A percentile compares a stretch with the other conserved stretches of the same genome.
phyloP scores from a whole-genome alignment of 345 rosid species.

The Acer negundo region DNA sequence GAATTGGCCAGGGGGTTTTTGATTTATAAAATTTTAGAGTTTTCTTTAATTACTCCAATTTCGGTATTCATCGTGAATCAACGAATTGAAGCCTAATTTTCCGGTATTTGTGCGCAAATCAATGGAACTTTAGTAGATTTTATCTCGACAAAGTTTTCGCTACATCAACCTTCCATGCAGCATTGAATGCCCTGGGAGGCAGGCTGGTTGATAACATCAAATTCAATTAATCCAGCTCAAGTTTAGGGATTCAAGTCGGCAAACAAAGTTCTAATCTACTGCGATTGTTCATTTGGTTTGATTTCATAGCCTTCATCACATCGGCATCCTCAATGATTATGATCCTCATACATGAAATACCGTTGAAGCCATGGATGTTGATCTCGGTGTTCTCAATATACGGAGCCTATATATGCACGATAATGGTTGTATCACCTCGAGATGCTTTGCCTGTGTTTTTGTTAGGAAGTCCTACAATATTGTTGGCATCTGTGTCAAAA shows the following conservation, averaged over 20 bases:
- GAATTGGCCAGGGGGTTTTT: too few species aligned
- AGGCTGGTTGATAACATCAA: not conserved
- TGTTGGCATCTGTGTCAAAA: not conserved
- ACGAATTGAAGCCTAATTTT: too few species aligned
- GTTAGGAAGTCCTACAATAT: not conserved
- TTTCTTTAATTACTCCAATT: too few species aligned
- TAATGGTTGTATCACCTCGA: constrained; percentile 17
- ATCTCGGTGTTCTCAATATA: constrained; percentile 1
- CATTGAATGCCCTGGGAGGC: not conserved
- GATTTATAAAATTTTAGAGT: too few species aligned
- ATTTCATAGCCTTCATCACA: constrained; percentile 23
- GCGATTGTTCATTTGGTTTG: constrained; percentile 12
- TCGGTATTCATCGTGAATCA: too few species aligned
- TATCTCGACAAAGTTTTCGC: too few species aligned
- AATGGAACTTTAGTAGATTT: too few species aligned
- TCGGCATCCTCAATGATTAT: constrained; percentile 14
- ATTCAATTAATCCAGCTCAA: not conserved
- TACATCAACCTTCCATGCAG: constrained; percentile 12
- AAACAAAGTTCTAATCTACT: not conserved
- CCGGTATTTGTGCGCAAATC: too few species aligned
- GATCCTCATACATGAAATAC: constrained; percentile 22
- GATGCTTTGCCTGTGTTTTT: not conserved
- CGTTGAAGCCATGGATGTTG: constrained; percentile 17
- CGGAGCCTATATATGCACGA: constrained; percentile 16
- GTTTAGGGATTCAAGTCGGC: not conserved